These are phyloP conservation scores for Cordyceps javanica DNA, from an alignment of 2,329 filamentous ascomycete species.

Conservation along the genomic window DNA sequence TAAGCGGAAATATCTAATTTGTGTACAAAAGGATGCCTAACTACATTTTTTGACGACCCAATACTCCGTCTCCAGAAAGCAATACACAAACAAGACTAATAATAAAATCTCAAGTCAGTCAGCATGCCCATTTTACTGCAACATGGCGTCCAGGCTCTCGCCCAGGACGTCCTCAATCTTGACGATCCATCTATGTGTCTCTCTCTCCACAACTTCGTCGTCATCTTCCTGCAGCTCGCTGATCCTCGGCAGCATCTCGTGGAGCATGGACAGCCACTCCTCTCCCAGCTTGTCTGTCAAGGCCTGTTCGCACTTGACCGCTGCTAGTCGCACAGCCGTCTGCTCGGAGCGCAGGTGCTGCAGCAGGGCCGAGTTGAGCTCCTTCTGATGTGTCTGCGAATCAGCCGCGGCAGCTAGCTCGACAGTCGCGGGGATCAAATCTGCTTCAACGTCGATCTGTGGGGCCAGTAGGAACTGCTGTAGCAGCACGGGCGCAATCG, in stretches of 20 bases:
- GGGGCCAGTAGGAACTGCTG: constrained; percentile 54
- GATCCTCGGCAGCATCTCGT: constrained; percentile 95
- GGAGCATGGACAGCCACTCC: constrained; percentile 85
- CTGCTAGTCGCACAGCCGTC: constrained; percentile 68
- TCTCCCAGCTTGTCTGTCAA: constrained; percentile 79
- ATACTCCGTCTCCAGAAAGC: constrained; percentile 21
- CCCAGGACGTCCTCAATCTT: constrained; percentile 85
- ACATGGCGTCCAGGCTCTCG: constrained; percentile 86
- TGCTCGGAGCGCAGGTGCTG: constrained; percentile 70
- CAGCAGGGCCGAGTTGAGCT: constrained; percentile 73
- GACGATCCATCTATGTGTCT: constrained; percentile 84
- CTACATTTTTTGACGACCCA: neutral
- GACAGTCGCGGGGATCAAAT: constrained; percentile 68
- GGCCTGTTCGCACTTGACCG: constrained; percentile 73
- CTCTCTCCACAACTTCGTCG: constrained; percentile 84
- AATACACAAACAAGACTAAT: neutral
- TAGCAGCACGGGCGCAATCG: constrained; percentile 63
- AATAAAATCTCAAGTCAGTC: neutral
- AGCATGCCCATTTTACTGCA: constrained; percentile 55
- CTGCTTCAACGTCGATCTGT: constrained; percentile 36
- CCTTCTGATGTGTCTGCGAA: constrained; percentile 84
- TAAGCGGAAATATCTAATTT: neutral
- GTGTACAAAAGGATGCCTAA: neutral
- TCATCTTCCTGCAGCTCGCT: constrained; percentile 95
- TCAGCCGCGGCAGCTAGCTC: constrained; percentile 76